These are phyloP conservation scores for Hygrophorus pudorinus DNA, from an alignment of 768 basidiomycete species.

Conservation along the genomic window DNA sequence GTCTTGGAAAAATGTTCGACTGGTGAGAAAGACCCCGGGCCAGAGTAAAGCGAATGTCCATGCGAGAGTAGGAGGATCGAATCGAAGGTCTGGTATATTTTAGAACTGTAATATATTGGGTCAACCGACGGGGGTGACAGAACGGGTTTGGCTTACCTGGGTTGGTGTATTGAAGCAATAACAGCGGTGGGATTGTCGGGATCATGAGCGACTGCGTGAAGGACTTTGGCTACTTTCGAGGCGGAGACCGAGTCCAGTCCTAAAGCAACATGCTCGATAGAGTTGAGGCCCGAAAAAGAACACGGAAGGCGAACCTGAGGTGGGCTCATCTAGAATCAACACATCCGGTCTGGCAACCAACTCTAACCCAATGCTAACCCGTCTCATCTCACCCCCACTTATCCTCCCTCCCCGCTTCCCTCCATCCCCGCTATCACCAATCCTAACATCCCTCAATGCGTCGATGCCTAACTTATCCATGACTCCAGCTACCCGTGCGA, in stretches of 20 bases:
- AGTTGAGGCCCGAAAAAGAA: slow-evolving; percentile 1
- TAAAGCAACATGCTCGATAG: slow-evolving; percentile 8
- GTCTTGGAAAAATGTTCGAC: slow-evolving; percentile 52
- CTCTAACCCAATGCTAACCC: slow-evolving; percentile 87
- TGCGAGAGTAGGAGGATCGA: slow-evolving; percentile 68
- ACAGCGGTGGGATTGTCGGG: slow-evolving; percentile 63
- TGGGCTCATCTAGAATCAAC: slow-evolving; percentile 82
- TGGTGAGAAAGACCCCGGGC: slow-evolving; percentile 64
- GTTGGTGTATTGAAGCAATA: slow-evolving; percentile 84
- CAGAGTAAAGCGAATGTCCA: slow-evolving; percentile 72
- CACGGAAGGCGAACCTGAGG: slow-evolving; percentile 32
- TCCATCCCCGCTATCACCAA: slow-evolving; percentile 53
- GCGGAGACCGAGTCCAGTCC: slow-evolving; percentile 88
- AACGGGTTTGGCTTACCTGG: slow-evolving; percentile 39
- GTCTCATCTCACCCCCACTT: slow-evolving; percentile 84
- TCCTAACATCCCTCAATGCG: slow-evolving; percentile 58
- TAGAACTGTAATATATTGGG: slow-evolving; percentile 38
- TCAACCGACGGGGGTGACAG: slow-evolving; percentile 1
- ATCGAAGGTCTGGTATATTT: slow-evolving; percentile 80
- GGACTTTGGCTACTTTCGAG: slow-evolving; percentile 63
- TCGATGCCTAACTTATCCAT: slow-evolving; percentile 73
- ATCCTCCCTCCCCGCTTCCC: slow-evolving; percentile 59
- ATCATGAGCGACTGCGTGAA: slow-evolving; percentile 68
- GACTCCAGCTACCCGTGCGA: slow-evolving; percentile 54
- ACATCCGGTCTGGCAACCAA: slow-evolving; percentile 80